Evolutionary conservation across 2,329 filamentous ascomycete genomes (phyloP), one percentile per base, ranked within the genome.

Genomic region (Colletotrichum chlorophyti): DNA sequence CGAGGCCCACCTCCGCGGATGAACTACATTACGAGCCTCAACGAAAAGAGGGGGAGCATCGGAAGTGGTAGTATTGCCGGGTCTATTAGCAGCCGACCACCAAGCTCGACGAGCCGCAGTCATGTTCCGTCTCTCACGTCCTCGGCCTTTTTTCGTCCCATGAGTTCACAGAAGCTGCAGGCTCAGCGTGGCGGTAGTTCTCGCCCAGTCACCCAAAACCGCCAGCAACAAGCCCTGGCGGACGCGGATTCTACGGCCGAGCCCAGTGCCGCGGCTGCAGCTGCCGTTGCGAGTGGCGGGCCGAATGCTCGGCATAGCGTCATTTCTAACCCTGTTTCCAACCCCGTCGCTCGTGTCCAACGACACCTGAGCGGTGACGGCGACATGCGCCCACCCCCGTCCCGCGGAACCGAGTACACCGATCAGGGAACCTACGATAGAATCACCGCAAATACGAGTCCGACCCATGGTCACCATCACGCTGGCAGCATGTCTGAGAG

Each of bases 121-220:
- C 95, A 99, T 79, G 93, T 96, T 17, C 93, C 95, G 1, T 93
- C 90, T 2, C 79, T 99, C 50, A 89, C 92, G 3, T 93, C 92
- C 14, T 90, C 94, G 69, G 94, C 91, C 51, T 98, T 99, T 77
- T 97, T 96, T 70, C 90, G 89, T 19, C 95, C 95, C 34, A 96
- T 99, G 92, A 98, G 93, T 76, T 96, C 94, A 21, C 93, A 97
- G 72, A 90, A 92, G 71, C 80, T 98, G 47, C 94, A 98, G 75
- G 93, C 93, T 52, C 95, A 98, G 74, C 83, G 94, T 72, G 87
- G 87, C 63, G 85, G 88, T 63, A 82, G 74, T 8, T 69, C 77
- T 32, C 76, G 82, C 19, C 77, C 80, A 6, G 65, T 72, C 12
- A 78, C 75, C 19, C 76, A 79, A 40, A 69, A 68, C 21, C 71